Evolutionary conservation across 1,284 basidiomycete species (phyloP), one percentile per base, ranked within the genome.

Genomic region (Marasmius tenuissimus): DNA sequence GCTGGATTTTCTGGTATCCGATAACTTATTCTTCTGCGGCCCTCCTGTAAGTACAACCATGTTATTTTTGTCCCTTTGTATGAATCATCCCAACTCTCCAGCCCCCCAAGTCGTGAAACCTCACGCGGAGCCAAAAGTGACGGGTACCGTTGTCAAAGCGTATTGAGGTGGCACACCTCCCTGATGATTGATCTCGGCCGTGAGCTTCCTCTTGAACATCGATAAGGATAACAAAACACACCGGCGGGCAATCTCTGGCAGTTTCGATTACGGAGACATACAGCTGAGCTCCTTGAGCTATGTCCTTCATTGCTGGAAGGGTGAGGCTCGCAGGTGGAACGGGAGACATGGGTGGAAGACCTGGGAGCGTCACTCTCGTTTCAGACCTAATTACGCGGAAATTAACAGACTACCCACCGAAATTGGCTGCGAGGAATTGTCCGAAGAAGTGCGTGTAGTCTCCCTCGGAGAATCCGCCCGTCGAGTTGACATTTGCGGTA

Each of bases 231-330:
- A 18, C 3, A 10, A 10, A 20, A 63, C 66, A 27, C 50, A 69
- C 68, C n/a, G 68, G 68, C 8, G 68, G 68, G 55, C 68, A 69
- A 49, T 22, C 60, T 22, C 56, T 67, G 4, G 64, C 68, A 11
- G 66, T 66, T 52, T 69, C 68, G 38, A 69, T 62, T 20, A 69
- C 68, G 10, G 66, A 61, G 14, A 69, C 37, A 57, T 64, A 69
- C 47, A 67, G 20, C 3, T 47, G 56, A 6, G 62, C 58, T 16
- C 66, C 68, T 4, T 14, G 16, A 1, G 45, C 16, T 16, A 56
- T 48, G 5, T 2, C 53, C 3, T 62, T 39, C 11, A 66, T 3
- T 6, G 57, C 59, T 4, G 68, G 68, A 49, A 65, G 22, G 4
- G 64, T 63, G 14, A 69, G 59, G 9, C 61, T 66, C 12, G 65